Conservation (phyloP, 2,329 filamentous ascomycete genomes). For the Raffaelea deltoideospora region DNA sequence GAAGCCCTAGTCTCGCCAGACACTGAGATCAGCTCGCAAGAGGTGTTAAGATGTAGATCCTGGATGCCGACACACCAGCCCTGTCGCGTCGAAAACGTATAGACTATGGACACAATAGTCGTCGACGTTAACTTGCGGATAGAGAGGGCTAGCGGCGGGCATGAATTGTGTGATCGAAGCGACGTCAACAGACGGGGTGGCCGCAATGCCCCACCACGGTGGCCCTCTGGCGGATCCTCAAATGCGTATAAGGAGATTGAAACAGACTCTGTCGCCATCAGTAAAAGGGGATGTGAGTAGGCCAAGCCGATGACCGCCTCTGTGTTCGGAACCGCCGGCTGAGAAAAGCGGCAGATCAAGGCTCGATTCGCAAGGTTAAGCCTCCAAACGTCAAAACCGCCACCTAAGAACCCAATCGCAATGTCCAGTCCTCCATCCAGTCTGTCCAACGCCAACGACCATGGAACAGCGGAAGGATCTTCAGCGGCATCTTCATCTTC, state of each 20-base stretch:
- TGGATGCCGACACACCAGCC: conserved; percentile 91
- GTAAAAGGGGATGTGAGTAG: conserved; percentile 57
- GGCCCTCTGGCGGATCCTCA: too few relatives aligned
- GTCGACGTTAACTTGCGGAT: conserved; percentile 50
- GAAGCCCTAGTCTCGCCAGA: not conserved
- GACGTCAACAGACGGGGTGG: conserved; percentile 54
- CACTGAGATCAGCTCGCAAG: not conserved
- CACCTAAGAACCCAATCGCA: conserved; percentile 55
- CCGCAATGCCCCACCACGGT: too few relatives aligned
- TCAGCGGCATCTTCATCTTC: too few relatives aligned
- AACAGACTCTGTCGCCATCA: conserved; percentile 63
- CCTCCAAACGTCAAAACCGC: conserved; percentile 55
- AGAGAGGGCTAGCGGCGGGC: conserved; percentile 67
- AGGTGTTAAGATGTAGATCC: conserved; percentile 51
- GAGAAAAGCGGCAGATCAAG: conserved; percentile 38
- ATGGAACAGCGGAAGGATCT: too few relatives aligned
- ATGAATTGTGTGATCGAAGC: conserved; percentile 64
- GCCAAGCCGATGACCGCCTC: conserved; percentile 57
- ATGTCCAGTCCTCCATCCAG: conserved; percentile 46
- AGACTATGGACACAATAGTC: conserved; percentile 73
- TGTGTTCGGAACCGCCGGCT: conserved; percentile 45
- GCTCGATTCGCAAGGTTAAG: conserved; percentile 27
- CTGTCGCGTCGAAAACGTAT: conserved; percentile 61
- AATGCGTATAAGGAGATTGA: conserved; percentile 65
- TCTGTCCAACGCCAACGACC: too few relatives aligned